Conservation (phyloP, 2,329 filamentous ascomycete species). For the Clonostachys rhizophaga region DNA sequence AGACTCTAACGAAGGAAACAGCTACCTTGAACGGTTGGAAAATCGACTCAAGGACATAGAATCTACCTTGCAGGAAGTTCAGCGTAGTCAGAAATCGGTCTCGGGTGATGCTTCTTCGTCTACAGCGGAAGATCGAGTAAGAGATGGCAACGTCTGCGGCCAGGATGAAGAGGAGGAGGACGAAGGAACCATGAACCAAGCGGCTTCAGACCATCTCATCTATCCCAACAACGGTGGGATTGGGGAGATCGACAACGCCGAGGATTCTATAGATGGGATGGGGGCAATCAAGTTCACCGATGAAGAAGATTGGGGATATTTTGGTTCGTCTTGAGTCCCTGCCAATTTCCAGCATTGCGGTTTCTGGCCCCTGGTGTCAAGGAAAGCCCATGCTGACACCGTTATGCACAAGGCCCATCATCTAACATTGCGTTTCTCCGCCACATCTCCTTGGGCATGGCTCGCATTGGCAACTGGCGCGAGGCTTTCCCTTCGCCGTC, state of each 20-base stretch:
- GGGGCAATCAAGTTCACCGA: neutral
- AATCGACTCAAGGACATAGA: neutral
- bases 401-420: neutral
- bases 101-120: no score
- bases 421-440: neutral
- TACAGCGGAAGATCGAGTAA: no score
- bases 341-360: neutral
- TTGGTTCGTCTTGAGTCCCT: neutral
- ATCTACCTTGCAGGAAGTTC: neutral
- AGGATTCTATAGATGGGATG: neutral
- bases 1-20: neutral
- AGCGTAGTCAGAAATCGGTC: neutral
- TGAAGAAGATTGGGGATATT: neutral
- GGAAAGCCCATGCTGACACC: neutral
- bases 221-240: neutral
- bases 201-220: neutral
- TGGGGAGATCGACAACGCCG: neutral
- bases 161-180: no score
- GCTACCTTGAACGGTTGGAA: neutral
- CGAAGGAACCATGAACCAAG: no score
- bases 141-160: no score
- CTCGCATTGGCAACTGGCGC: neutral
- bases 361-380: neutral
- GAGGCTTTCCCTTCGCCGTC: neutral
- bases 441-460: neutral